Percentiles rank a stretch among this genome's conserved stretches.
Conservation (phyloP, 768 basidiomycete genomes). For the Lactarius evosmus region DNA sequence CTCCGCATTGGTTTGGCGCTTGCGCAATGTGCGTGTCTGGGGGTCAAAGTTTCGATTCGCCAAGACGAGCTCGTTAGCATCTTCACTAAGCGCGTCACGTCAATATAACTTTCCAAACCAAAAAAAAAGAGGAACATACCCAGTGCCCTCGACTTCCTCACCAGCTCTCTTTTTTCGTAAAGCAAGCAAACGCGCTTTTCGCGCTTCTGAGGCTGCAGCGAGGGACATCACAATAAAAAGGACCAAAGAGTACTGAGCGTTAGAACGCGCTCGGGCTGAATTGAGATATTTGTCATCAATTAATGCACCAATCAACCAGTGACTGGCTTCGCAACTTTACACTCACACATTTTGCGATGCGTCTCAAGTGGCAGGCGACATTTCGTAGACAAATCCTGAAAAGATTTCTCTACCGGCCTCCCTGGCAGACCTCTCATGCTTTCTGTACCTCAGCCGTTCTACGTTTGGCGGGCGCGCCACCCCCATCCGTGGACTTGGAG, state of each 20-base stretch:
- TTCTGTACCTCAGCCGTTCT: slow-evolving; percentile 18
- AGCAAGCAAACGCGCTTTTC: slow-evolving; percentile 78
- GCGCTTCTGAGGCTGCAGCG: slow-evolving; percentile 71
- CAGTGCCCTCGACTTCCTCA: slow-evolving; percentile 40
- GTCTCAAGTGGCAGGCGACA: slow-evolving; percentile 35
- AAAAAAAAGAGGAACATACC: slow-evolving; percentile 40
- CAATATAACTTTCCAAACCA: not conserved
- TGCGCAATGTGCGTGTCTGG: slow-evolving; percentile 73
- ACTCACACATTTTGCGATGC: slow-evolving; percentile 28
- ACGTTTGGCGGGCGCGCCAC: not conserved
- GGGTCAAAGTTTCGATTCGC: slow-evolving; percentile 89
- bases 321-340: not conserved
- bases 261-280: not conserved
- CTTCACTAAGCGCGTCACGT: slow-evolving; percentile 19
- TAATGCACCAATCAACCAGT: not conserved
- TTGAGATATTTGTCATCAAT: slow-evolving; percentile 25
- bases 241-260: not conserved
- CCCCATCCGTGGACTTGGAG: slow-evolving; percentile 45
- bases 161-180: slow-evolving; percentile 71
- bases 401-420: not conserved
- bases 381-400: slow-evolving; percentile 32
- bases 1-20: slow-evolving; percentile 55
- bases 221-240: slow-evolving; percentile 52
- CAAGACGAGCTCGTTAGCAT: slow-evolving; percentile 45
- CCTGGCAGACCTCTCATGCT: not conserved